Evolutionary conservation across 306 rosid species (phyloP).

Genomic region (Sindora glabra): DNA sequence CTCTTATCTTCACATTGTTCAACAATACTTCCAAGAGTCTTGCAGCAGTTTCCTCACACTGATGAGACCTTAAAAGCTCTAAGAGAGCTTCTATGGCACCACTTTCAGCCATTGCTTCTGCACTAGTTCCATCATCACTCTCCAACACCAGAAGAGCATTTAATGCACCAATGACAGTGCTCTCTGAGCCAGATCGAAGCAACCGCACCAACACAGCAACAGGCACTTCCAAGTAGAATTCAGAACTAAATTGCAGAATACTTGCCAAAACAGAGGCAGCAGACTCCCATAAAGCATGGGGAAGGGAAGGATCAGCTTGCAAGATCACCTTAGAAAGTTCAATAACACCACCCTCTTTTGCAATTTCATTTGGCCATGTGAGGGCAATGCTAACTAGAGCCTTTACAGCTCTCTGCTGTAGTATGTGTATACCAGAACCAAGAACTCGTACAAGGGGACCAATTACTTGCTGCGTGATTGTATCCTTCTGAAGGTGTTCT

Average conservation of each 20-base stretch:
- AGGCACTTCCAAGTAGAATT: constrained; percentile 94
- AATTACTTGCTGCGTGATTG: constrained; percentile 80
- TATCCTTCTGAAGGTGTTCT: constrained; percentile 87
- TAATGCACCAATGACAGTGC: constrained; percentile 79
- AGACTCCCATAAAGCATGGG: constrained; percentile 96
- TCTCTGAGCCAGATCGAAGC: constrained; percentile 90
- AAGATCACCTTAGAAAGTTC: constrained; percentile 90
- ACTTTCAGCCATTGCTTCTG: constrained; percentile 99
- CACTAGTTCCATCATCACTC: constrained; percentile 88
- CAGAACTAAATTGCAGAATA: constrained; percentile 95
- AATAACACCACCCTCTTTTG: constrained; percentile 89
- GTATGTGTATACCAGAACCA: constrained; percentile 80
- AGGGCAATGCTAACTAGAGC: constrained; percentile 92
- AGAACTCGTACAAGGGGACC: constrained; percentile 85
- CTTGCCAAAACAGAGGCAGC: constrained; percentile 91
- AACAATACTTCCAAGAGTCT: constrained; percentile 88
- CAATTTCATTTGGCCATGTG: constrained; percentile 96
- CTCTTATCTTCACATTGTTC: constrained; percentile 93
- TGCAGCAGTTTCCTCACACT: constrained; percentile 91
- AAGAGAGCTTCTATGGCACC: constrained; percentile 99
- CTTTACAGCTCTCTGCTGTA: constrained; percentile 98
- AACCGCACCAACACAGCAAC: constrained; percentile 92
- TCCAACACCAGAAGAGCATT: constrained; percentile 95
- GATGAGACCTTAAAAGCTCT: constrained; percentile 92
- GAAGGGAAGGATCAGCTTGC: constrained; percentile 92